Evolutionary conservation across 345 rosid species (phyloP).

Genomic region (Populus davidiana): DNA sequence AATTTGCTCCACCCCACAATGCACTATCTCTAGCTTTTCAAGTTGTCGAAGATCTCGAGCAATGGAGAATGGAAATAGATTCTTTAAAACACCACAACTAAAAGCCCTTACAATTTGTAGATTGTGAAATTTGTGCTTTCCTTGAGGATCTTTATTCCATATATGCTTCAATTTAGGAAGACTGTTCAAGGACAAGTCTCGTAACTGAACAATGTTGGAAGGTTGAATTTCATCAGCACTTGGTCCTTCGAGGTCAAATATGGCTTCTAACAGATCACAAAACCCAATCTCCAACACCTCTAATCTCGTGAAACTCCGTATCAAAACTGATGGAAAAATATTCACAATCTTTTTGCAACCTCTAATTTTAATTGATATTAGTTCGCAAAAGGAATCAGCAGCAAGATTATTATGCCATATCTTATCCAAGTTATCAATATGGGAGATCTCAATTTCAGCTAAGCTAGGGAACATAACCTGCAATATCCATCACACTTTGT

Average conservation of each 20-base stretch:
- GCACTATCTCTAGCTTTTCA: constrained; percentile 2
- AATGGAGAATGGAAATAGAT: constrained; percentile 12
- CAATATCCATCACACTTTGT: background rate
- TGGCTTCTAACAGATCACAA: constrained; percentile 4
- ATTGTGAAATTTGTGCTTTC: constrained; percentile 2
- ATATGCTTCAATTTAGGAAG: background rate
- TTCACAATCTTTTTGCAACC: background rate
- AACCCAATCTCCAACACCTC: background rate
- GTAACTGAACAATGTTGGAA: background rate
- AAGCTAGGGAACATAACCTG: constrained; percentile 19
- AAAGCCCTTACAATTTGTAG: background rate
- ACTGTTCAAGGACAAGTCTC: background rate
- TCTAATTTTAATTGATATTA: background rate
- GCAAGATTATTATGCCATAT: constrained; percentile 6
- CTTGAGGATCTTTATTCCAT: constrained; percentile 9
- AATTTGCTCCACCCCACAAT: background rate
- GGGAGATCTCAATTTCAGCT: background rate
- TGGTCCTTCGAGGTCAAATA: constrained; percentile 2
- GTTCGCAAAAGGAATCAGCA: background rate
- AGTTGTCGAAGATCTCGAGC: background rate
- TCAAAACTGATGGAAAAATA: constrained; percentile 10
- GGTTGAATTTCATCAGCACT: background rate
- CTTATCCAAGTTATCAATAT: background rate
- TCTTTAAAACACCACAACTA: background rate
- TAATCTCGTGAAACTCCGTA: background rate